Conservation (phyloP, 306 rosid genomes). For the Cotoneaster glaucophyllus region DNA sequence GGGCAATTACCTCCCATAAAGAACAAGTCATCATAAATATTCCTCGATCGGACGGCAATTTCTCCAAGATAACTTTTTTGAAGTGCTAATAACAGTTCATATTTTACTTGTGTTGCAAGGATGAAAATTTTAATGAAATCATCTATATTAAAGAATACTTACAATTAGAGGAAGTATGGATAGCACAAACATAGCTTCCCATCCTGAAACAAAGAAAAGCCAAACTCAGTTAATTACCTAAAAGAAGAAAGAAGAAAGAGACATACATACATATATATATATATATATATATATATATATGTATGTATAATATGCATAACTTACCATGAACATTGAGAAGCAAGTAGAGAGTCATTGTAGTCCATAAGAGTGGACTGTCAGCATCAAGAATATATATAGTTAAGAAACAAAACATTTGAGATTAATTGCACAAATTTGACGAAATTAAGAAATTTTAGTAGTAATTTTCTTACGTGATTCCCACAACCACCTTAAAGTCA, state of each 20-base stretch:
- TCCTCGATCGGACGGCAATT: too few relatives aligned
- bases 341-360: slow-evolving; percentile 68
- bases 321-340: slow-evolving; percentile 84
- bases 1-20: too few relatives aligned
- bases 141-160: slow-evolving; percentile 19
- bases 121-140: not conserved
- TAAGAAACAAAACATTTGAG: not conserved
- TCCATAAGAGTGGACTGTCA: slow-evolving; percentile 91
- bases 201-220: slow-evolving; percentile 44
- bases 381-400: slow-evolving; percentile 3
- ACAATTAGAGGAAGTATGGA: slow-evolving; percentile 73
- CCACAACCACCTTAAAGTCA: slow-evolving; percentile 95
- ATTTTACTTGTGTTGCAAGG: too few relatives aligned
- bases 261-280: not conserved
- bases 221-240: not conserved
- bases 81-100: too few relatives aligned
- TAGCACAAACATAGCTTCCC: slow-evolving; percentile 60
- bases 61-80: too few relatives aligned
- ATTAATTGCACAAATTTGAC: not conserved
- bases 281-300: not conserved
- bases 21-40: too few relatives aligned
- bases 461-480: slow-evolving; percentile 59
- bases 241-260: not conserved
- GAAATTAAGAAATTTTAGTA: not conserved
- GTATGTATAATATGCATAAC: slow-evolving; percentile 7